A percentile compares a stretch with the other conserved stretches of the same genome.
Evolutionary conservation across 352 stramenopile species (phyloP).

Genomic region (Phytopythium helicoides): DNA sequence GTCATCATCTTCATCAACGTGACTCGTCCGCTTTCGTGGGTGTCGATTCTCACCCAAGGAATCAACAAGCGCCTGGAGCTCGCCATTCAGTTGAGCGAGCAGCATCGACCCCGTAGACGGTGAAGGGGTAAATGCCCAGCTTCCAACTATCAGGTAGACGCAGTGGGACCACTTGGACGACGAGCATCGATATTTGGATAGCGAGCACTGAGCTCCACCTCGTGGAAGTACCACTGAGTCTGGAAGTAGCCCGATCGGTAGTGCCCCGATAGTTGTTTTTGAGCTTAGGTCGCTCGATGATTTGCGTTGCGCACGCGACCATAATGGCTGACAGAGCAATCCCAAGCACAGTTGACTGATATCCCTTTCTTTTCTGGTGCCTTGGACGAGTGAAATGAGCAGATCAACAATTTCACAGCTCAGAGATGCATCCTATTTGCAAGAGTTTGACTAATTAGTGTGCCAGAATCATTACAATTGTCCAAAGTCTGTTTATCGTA

Average conservation of each 20-base stretch:
- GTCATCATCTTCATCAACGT: constrained; percentile 17
- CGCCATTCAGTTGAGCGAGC: constrained; percentile 41
- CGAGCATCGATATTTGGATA: constrained; percentile 43
- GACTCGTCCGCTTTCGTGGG: constrained; percentile 7
- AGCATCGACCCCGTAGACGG: constrained; percentile 24
- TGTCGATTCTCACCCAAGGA: constrained; percentile 10
- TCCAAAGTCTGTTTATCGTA: too few species aligned
- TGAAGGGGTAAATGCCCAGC: constrained; percentile 41
- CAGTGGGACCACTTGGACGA: constrained; percentile 49
- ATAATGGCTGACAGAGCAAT: constrained; percentile 61
- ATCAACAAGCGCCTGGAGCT: constrained; percentile 43
- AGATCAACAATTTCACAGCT: constrained; percentile 39
- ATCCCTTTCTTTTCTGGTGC: constrained; percentile 36
- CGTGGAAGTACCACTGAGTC: constrained; percentile 29
- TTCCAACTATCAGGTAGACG: constrained; percentile 53
- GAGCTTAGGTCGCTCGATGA: constrained; percentile 5
- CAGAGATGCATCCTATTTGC: constrained; percentile 41
- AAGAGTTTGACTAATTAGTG: too few species aligned
- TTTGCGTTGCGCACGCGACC: constrained; percentile 4
- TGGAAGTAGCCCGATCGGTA: constrained; percentile 29
- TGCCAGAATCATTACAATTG: too few species aligned
- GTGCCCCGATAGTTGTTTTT: constrained; percentile 13
- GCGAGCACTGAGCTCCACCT: constrained; percentile 29
- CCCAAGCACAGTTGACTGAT: constrained; percentile 54
- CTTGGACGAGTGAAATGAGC: constrained; percentile 32